Evolutionary conservation across 169 alveolate genomes (phyloP).

Genomic region (Blepharisma undulans): DNA sequence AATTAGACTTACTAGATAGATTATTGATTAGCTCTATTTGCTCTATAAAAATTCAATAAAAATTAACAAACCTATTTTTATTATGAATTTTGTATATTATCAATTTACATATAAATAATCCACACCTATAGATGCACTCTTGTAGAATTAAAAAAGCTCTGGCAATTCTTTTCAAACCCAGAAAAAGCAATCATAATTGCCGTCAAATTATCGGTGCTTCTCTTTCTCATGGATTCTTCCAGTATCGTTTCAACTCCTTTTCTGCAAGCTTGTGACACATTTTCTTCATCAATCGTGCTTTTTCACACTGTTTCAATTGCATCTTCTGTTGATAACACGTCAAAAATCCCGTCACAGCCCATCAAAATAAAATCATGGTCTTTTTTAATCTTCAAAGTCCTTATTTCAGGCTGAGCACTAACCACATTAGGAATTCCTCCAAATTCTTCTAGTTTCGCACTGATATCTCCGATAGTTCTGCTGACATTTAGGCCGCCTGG

Average conservation of each 20-base stretch:
- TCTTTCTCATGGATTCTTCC: slow-evolving; percentile 66
- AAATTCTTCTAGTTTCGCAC: slow-evolving; percentile 66
- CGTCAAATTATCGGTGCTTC: slow-evolving; percentile 83
- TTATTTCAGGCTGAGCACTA: slow-evolving; percentile 72
- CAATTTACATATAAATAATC: background rate
- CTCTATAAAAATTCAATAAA: too few species aligned
- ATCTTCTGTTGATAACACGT: slow-evolving; percentile 21
- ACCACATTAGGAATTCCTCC: slow-evolving; percentile 84
- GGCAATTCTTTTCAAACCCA: background rate
- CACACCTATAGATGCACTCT: background rate
- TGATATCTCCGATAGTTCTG: slow-evolving; percentile 81
- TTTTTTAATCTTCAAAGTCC: slow-evolving; percentile 60
- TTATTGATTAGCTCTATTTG: too few species aligned
- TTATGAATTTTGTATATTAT: too few species aligned
- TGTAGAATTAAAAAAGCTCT: background rate
- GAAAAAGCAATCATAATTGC: slow-evolving; percentile 73
- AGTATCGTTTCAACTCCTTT: slow-evolving; percentile 75
- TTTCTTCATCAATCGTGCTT: background rate
- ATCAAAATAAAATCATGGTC: slow-evolving; percentile 70
- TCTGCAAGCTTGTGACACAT: slow-evolving; percentile 56
- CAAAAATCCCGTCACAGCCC: slow-evolving; percentile 86
- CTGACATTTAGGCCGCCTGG: slow-evolving; percentile 80
- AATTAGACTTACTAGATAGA: too few species aligned
- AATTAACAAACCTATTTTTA: too few species aligned
- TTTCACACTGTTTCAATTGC: slow-evolving; percentile 46